Conservation (phyloP, 1,139 yeast genomes). For the Yamadazyma siamensis region DNA sequence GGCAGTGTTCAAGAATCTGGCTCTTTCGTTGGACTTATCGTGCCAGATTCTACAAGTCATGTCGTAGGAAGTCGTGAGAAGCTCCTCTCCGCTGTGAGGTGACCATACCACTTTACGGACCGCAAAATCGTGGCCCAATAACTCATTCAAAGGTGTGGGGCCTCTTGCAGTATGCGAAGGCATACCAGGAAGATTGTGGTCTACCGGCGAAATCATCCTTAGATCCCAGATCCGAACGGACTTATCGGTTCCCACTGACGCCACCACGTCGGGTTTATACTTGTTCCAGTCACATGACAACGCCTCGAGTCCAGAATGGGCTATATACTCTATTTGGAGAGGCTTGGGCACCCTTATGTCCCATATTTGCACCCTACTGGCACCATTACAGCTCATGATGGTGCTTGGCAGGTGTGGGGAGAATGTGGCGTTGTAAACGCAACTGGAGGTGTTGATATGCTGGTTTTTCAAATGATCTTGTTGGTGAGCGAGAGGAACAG, state of each 20-base stretch:
- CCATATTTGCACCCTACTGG: constrained; percentile 77
- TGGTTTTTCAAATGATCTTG: constrained; percentile 21
- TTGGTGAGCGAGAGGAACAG: constrained; percentile 33
- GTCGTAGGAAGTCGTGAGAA: constrained; percentile 82
- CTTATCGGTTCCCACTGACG: constrained; percentile 89
- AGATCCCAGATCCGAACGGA: constrained; percentile 83
- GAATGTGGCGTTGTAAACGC: constrained; percentile 76
- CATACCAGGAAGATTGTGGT: constrained; percentile 25
- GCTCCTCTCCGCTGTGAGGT: constrained; percentile 73
- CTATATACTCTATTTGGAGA: constrained; percentile 57
- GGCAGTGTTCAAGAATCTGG: constrained; percentile 38
- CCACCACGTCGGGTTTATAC: constrained; percentile 72
- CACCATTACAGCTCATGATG: constrained; percentile 74
- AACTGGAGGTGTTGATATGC: constrained; percentile 35
- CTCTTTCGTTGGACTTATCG: constrained; percentile 58
- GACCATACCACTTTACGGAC: constrained; percentile 83
- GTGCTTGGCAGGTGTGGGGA: constrained; percentile 82
- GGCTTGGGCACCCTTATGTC: constrained; percentile 72
- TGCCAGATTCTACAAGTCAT: constrained; percentile 89
- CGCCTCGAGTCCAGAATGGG: constrained; percentile 80
- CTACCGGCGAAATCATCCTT: constrained; percentile 56
- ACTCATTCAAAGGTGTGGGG: constrained; percentile 72
- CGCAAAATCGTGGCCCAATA: constrained; percentile 87
- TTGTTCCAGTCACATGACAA: constrained; percentile 88
- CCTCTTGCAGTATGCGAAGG: constrained; percentile 47